Evolutionary conservation across 345 rosid species (phyloP).

Genomic region (Gossypium anomalum): DNA sequence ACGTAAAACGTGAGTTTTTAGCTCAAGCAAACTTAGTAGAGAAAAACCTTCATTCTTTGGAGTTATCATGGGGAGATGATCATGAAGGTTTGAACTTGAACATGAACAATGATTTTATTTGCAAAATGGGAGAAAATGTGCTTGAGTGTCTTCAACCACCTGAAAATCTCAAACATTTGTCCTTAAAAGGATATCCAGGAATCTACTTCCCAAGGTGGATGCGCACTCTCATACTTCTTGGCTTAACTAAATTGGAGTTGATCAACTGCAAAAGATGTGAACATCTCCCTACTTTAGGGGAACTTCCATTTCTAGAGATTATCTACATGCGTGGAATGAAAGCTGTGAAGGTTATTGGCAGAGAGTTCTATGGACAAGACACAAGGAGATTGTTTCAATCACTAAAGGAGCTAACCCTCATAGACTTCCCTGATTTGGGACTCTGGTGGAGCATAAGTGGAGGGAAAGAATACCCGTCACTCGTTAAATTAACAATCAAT

Average conservation of each 20-base stretch:
- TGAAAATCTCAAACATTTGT: slow-evolving; percentile 14
- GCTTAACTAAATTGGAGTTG: slow-evolving; percentile 11
- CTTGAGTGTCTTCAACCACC: slow-evolving; percentile 12
- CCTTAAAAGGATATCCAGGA: slow-evolving; percentile 13
- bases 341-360: slow-evolving; percentile 14
- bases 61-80: slow-evolving; percentile 15
- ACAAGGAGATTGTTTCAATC: slow-evolving; percentile 7
- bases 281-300: slow-evolving; percentile 21
- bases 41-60: slow-evolving; percentile 14
- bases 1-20: neutral
- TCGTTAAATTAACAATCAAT: slow-evolving; percentile 15
- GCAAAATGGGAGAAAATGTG: neutral
- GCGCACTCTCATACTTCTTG: neutral
- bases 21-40: neutral
- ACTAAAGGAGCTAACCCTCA: slow-evolving; percentile 13
- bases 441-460: slow-evolving; percentile 16
- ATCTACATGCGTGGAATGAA: slow-evolving; percentile 15
- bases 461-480: slow-evolving; percentile 12
- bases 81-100: neutral
- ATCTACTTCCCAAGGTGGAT: slow-evolving; percentile 18
- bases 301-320: slow-evolving; percentile 21
- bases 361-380: slow-evolving; percentile 22
- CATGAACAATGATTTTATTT: neutral
- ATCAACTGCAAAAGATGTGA: slow-evolving; percentile 13
- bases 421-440: slow-evolving; percentile 18